phyloP scores from a whole-genome alignment of 805 yeast genomes.

The Kodamaea lidongshanica region DNA sequence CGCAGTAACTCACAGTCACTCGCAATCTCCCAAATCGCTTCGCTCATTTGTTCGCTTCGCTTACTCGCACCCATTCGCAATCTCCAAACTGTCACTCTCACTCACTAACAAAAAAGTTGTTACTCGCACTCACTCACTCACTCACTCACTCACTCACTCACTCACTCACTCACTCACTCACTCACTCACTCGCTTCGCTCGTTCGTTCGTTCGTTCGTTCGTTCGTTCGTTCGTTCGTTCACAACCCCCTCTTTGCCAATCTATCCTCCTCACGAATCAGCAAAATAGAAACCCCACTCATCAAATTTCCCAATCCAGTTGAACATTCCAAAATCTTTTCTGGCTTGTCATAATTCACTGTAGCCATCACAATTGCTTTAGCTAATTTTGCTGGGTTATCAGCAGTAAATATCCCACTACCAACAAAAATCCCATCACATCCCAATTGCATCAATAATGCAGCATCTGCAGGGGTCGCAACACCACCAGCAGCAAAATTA shows the following conservation, averaged over 20 bases:
- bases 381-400: conserved; percentile 69
- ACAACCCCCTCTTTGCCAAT: conserved; percentile 51
- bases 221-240: conserved; percentile 6
- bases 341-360: conserved; percentile 63
- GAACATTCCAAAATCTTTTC: conserved; percentile 55
- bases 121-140: too few species aligned
- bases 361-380: conserved; percentile 73
- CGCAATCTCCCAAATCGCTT: too few species aligned
- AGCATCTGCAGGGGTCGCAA: conserved; percentile 85
- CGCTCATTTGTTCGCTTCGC: too few species aligned
- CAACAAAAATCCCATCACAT: conserved; percentile 74
- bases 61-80: too few species aligned
- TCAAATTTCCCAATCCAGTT: conserved; percentile 66
- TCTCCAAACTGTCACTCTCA: too few species aligned
- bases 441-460: conserved; percentile 78
- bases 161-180: too few species aligned
- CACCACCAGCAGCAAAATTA: conserved; percentile 84
- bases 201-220: too few species aligned
- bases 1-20: too few species aligned
- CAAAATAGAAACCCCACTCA: conserved; percentile 65
- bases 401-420: conserved; percentile 74
- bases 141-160: too few species aligned
- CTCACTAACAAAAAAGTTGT: too few species aligned
- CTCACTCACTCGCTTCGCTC: too few species aligned
- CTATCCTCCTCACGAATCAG: conserved; percentile 41